Evolutionary conservation across 768 basidiomycete species (phyloP).

Genomic region (Amanita thiersii): DNA sequence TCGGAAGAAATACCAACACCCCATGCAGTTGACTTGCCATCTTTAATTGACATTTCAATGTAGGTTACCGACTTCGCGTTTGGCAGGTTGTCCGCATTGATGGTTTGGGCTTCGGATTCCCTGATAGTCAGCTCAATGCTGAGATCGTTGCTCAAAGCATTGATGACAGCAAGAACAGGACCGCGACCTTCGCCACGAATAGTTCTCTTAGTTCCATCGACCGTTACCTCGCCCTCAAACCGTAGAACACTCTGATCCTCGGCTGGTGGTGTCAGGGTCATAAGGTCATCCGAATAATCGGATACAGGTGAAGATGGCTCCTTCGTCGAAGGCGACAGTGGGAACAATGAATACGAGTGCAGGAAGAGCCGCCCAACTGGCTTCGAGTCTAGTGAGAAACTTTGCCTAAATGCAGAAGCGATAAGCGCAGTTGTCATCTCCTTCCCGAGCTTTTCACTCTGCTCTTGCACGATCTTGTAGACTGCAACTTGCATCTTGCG

Average conservation of each 20-base stretch:
- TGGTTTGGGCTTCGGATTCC: conserved; percentile 68
- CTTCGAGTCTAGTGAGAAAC: conserved; percentile 46
- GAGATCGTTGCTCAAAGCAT: conserved; percentile 61
- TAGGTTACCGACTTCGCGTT: conserved; percentile 61
- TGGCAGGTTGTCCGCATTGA: conserved; percentile 26
- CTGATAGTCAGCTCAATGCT: conserved; percentile 58
- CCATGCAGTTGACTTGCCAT: conserved; percentile 57
- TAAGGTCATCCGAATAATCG: conserved; percentile 42
- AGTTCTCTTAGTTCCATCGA: conserved; percentile 56
- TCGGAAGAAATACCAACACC: conserved; percentile 74
- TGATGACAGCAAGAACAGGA: conserved; percentile 66
- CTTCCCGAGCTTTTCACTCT: conserved; percentile 90
- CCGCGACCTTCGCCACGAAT: conserved; percentile 76
- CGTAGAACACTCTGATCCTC: conserved; percentile 19
- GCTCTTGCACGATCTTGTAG: conserved; percentile 88
- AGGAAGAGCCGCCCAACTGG: conserved; percentile 62
- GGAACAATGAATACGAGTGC: conserved; percentile 49
- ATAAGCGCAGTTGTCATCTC: conserved; percentile 92
- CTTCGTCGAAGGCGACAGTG: conserved; percentile 28
- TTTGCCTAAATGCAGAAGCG: no score
- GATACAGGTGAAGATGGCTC: conserved; percentile 29
- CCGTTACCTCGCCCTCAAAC: conserved; percentile 60
- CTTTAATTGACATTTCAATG: conserved; percentile 57
- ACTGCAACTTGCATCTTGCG: conserved; percentile 94
- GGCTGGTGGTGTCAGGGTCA: conserved; percentile 17